Evolutionary conservation across 305 asterid genomes (phyloP), one percentile per base, ranked within the genome.

Genomic region (Stenogyne calaminthoides): DNA sequence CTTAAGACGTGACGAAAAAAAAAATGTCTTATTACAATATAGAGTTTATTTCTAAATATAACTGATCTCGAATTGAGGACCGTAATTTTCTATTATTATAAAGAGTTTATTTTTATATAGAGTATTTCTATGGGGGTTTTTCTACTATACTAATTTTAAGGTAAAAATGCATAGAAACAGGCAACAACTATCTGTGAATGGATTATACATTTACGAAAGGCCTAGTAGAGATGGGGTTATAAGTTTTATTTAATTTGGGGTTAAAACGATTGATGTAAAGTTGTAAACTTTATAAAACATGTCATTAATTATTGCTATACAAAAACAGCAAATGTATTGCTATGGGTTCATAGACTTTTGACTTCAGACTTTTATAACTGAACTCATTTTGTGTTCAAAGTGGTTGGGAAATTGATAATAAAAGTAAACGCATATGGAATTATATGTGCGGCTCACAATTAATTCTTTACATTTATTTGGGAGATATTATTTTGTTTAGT

Each of bases 351-450:
- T 39, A 14, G 63, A 40, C 39, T 63, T 75, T 69, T 49, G 39
- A 59, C 52, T 18, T 6, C 3, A 15, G n/a, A 6, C 67, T 25
- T 1, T 14, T 64, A 18, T 2, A 42, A n/a, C 44, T 19, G 3
- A 60, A 47, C 42, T 66, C 40, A 54, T 14, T 64, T 63, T 63
- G 56, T 54, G 63, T 76, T 54, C 57, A 70, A 70, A 62, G 76
- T 76, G 25, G 72, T 70, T 70, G 73, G 76, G 29, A 69, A 70
- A 54, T 63, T 59, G 14, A 52, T 52, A 58, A 9, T 18, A 52
- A 62, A 76, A 27, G 39, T 49, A 37, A 69, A 36, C 51, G 59
- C 59, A 7, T 16, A 7, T 16, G 16, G n/a, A 47, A 19, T 56
- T 52, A 57, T 47, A 11, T 54, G 9, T 22, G 74, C 25, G 56